Base-by-base conservation (phyloP, 2,329 filamentous ascomycete genomes). In the Westerdykella aurantiaca region DNA sequence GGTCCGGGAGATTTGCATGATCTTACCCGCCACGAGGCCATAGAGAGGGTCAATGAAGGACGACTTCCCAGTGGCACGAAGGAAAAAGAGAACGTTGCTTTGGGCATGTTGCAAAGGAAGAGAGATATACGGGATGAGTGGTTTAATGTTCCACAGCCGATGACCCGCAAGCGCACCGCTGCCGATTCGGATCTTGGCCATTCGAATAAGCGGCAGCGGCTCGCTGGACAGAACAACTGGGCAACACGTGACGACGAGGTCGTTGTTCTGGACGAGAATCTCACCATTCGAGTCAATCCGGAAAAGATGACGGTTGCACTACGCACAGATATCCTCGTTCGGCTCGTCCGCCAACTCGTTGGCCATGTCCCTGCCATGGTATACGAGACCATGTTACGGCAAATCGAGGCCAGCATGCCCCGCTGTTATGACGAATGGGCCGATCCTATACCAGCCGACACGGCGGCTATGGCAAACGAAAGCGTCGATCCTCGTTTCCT, bases 291-390 rank as follows among this genome's bases (percentile, higher is more conserved):
- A 22, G 74, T 96, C 43, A 96, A 95, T 61, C 84, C 88, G 58
- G 85, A 90, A 44, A 94, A 91, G 65, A 87, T 88, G 46, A 74
- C 84, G 6, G 86, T 96, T 9, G 82, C 86, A 39, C 74, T 95
- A 50, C 86, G 91, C 44, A 95, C 88, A 56, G 78, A 83, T 51
- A 80, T 82, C 16, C 80, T 97, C 2, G 80, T 84, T 41, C 75
- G 81, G n/a, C 79, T 89, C 44, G 88, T 82, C 1, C 76, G 82
- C 41, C 80, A 85, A 42, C 75, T 79, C 25, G 77, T 93, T 16
- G 86, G 89, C 37, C 75, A 82, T 34, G 81, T 79, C 1, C 94
- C 90, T 1, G 83, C 85, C 1, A 77, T 83, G 47, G 81, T 97
- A 1, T 97, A 95, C 61, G 80, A 79, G 31, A 78, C 82, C 12